These are phyloP conservation scores for Xylaria hypoxylon DNA, from an alignment of 2,329 filamentous ascomycete species.

Conservation along the genomic window DNA sequence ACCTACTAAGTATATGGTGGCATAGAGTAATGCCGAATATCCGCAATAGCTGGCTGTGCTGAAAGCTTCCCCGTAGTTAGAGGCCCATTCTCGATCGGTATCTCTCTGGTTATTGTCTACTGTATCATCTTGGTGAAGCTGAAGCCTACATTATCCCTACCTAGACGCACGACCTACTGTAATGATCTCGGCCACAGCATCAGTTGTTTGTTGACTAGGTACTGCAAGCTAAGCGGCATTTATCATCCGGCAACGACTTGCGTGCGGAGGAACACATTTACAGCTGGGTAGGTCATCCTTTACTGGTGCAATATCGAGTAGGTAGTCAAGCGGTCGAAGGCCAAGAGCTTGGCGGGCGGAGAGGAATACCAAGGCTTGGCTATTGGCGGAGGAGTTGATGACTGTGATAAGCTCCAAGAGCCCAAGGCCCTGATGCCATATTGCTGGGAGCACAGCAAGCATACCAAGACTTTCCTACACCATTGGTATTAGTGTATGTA, in stretches of 20 bases:
- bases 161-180: neutral
- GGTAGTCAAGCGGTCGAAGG: constrained; percentile 28
- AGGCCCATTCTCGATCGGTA: neutral
- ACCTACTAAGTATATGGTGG: neutral
- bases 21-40: neutral
- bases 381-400: constrained; percentile 43
- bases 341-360: constrained; percentile 52
- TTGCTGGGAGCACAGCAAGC: constrained; percentile 35
- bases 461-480: constrained; percentile 47
- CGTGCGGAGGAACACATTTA: neutral
- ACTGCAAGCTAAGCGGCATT: neutral
- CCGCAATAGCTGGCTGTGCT: neutral
- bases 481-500: constrained; percentile 9
- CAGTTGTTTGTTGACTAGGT: too few relatives aligned
- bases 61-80: neutral
- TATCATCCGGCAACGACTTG: neutral
- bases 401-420: constrained; percentile 35
- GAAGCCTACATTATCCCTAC: neutral
- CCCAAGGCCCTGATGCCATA: constrained; percentile 25
- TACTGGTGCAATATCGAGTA: constrained; percentile 4
- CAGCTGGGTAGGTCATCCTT: neutral
- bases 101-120: neutral
- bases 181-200: neutral
- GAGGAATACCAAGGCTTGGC: constrained; percentile 51
- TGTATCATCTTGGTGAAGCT: neutral